phyloP scores from a whole-genome alignment of 768 basidiomycete species.

The Leccinellum albellum region DNA sequence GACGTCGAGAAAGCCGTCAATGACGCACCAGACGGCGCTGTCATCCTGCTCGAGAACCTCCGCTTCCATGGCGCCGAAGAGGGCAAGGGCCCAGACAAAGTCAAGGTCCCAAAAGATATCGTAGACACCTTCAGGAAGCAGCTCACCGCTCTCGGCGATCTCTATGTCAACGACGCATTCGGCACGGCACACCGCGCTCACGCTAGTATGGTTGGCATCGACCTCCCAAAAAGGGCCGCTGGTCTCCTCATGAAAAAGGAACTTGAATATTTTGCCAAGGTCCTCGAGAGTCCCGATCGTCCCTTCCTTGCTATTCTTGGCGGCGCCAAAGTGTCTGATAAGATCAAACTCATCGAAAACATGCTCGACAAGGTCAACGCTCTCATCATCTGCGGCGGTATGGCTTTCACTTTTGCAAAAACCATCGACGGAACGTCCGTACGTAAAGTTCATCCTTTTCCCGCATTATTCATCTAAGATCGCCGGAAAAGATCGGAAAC shows the following conservation, averaged over 20 bases:
- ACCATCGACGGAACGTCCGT: conserved; percentile 76
- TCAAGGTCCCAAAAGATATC: conserved; percentile 81
- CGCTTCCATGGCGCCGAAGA: conserved; percentile 99
- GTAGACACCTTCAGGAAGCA: conserved; percentile 83
- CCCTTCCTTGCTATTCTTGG: conserved; percentile 99
- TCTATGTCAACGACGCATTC: conserved; percentile 98
- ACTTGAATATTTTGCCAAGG: conserved; percentile 97
- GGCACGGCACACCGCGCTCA: conserved; percentile 98
- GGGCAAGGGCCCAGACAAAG: conserved; percentile 95
- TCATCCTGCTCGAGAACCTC: conserved; percentile 94
- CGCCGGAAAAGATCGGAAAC: conserved; percentile 65
- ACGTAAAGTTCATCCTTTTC: conserved; percentile 18
- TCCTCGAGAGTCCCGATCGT: conserved; percentile 87
- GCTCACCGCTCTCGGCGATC: conserved; percentile 88
- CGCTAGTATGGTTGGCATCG: conserved; percentile 97
- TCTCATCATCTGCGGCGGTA: conserved; percentile 94
- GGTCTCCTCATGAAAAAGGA: conserved; percentile 99
- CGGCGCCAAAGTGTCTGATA: conserved; percentile 98
- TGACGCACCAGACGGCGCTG: conserved; percentile 52
- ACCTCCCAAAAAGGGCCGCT: conserved; percentile 86
- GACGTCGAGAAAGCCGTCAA: conserved; percentile 78
- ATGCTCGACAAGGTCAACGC: conserved; percentile 98
- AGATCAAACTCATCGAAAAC: conserved; percentile 98
- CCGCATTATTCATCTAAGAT: conserved; percentile 1
- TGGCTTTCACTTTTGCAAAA: conserved; percentile 99